Percentiles rank a stretch among this genome's conserved stretches.
These are phyloP conservation scores for Berberis thunbergii DNA, from an alignment of 164 flowering plant species.

Conservation along the genomic window DNA sequence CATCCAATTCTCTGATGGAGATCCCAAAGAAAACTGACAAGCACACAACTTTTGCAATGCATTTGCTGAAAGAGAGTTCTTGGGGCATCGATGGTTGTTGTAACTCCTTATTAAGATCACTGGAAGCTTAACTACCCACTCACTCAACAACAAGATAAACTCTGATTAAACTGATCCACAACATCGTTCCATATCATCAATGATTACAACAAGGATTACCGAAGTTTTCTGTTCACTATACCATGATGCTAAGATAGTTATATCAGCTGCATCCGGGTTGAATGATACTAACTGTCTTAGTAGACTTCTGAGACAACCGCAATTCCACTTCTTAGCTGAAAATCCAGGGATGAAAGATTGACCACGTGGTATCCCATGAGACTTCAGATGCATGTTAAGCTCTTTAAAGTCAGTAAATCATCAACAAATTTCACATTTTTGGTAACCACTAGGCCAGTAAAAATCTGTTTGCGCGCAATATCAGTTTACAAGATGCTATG, in stretches of 20 bases:
- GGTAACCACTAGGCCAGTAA: constrained; percentile 58
- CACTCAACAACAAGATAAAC: constrained; percentile 72
- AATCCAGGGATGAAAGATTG: constrained; percentile 66
- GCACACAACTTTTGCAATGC: constrained; percentile 40
- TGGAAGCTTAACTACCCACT: constrained; percentile 82
- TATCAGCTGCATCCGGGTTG: constrained; percentile 57
- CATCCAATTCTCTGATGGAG: constrained; percentile 83
- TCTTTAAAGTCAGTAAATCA: constrained; percentile 74
- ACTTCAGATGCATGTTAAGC: constrained; percentile 54
- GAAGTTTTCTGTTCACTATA: constrained; percentile 45
- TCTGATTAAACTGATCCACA: constrained; percentile 61
- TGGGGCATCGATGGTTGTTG: constrained; percentile 71
- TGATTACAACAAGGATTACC: constrained; percentile 55
- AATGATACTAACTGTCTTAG: constrained; percentile 51
- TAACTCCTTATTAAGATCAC: constrained; percentile 62
- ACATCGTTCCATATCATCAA: constrained; percentile 81
- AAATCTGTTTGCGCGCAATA: constrained; percentile 34
- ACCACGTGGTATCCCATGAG: constrained; percentile 76
- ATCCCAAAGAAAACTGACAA: constrained; percentile 51
- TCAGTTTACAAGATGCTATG: constrained; percentile 42
- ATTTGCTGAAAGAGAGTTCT: constrained; percentile 47
- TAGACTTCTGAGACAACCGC: constrained; percentile 65
- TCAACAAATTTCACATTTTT: constrained; percentile 89
- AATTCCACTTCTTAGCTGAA: constrained; percentile 54
- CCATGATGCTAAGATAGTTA: constrained; percentile 77